Base-by-base conservation (phyloP, 2,329 filamentous ascomycete genomes). In the Alternaria gansuensis region DNA sequence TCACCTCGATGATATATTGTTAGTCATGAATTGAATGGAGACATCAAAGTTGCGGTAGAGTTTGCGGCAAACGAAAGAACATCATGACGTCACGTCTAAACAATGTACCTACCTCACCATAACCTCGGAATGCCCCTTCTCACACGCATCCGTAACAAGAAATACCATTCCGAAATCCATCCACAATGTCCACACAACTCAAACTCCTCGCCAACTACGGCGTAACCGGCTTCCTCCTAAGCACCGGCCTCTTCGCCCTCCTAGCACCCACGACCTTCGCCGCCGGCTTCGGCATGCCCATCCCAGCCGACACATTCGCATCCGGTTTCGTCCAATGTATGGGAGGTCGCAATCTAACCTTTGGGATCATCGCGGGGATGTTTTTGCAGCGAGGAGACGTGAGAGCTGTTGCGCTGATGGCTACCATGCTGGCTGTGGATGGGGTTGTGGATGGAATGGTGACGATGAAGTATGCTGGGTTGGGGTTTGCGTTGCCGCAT, bases 291-390 rank as follows among this genome's bases (percentile, higher is more conserved):
- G 57, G 57, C 45, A 65, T 65, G 63, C 63, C 63, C 29, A 26
- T 65, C 8, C 11, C 52, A 2, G 37, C 53, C 26, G 34, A 61
- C n/a, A 57, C 63, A n/a, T 59, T 61, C 46, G 60, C 63, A 11
- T 50, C 63, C 3, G 63, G 63, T 26, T 65, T 65, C 10, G 63
- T 65, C n/a, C 63, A 65, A 17, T 65, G 63, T 17, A 61, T 65
- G 57, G 63, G 63, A 5, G 63, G 63, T 5, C 63, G 63, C 17
- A 65, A 65, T 3, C 31, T 65, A 24, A 63, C 63, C 0, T 65
- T 65, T 37, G 63, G 63, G 8, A 59, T 65, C 17, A 65, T 63
- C 41, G 51, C 54, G 2, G 51, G 40, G 0, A 57, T 59, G 2
- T 65, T 65, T 13, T 17, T 65, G 5, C 33, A 45, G 31, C 26